Conservation (phyloP, 768 basidiomycete species). For the Boletus insuetus region DNA sequence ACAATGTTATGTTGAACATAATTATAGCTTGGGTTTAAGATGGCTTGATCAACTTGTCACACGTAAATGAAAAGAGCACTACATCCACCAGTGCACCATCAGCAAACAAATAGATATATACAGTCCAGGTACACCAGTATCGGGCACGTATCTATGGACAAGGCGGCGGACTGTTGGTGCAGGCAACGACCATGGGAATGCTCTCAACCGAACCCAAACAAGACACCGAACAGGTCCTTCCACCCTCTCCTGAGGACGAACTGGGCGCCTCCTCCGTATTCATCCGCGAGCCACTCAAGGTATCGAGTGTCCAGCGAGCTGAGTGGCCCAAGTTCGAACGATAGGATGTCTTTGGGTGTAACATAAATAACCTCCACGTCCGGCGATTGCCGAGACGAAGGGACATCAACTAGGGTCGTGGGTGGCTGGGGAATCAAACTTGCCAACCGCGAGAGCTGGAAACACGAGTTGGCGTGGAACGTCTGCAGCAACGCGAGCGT, state of each 20-base stretch:
- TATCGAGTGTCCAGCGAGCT: conserved; percentile 71
- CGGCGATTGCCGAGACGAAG: neutral
- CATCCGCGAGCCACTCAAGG: conserved; percentile 71
- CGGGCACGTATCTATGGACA: neutral
- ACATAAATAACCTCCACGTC: conserved; percentile 41
- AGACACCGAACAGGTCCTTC: conserved; percentile 44
- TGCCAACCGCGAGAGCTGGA: conserved; percentile 50
- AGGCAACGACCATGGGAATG: no score
- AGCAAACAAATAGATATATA: neutral
- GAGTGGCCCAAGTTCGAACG: conserved; percentile 72
- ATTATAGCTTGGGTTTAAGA: no score
- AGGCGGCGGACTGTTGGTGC: no score
- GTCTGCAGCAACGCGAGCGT: conserved; percentile 63
- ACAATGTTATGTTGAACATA: no score
- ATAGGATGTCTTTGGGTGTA: conserved; percentile 58
- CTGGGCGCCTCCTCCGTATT: conserved; percentile 50
- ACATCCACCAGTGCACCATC: neutral
- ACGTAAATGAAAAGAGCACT: no score
- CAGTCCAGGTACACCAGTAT: neutral
- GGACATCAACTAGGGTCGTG: neutral
- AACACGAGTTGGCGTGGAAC: conserved; percentile 62
- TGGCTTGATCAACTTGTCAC: no score
- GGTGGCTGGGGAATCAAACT: conserved; percentile 22
- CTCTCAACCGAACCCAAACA: conserved; percentile 41
- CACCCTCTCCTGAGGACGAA: conserved; percentile 44